Conservation (phyloP, 78 protist species). For the Emiliania huxleyi region DNA sequence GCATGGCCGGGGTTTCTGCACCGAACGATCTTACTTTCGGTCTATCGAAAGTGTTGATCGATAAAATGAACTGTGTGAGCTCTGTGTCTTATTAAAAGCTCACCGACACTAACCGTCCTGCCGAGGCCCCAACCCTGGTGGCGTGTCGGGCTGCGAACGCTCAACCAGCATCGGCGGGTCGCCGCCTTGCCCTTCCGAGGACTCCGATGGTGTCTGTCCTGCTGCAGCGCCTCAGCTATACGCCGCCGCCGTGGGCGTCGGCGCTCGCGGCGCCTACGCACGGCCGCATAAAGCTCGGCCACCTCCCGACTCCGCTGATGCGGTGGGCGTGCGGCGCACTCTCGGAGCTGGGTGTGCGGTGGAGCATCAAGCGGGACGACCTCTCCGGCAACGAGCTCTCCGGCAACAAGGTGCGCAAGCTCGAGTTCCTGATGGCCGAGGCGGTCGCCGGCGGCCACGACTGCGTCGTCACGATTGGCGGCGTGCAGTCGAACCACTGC, state of each 20-base stretch:
- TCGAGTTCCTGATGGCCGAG: slow-evolving; percentile 33
- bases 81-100: too few relatives aligned
- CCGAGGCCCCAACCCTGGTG: too few relatives aligned
- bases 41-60: too few relatives aligned
- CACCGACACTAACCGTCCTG: too few relatives aligned
- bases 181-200: too few relatives aligned
- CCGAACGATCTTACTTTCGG: too few relatives aligned
- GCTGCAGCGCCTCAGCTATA: neutral
- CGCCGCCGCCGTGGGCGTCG: slow-evolving; percentile 6
- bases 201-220: too few relatives aligned
- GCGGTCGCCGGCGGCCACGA: neutral
- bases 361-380: slow-evolving; percentile 30
- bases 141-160: too few relatives aligned
- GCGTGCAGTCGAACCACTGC: slow-evolving; percentile 35
- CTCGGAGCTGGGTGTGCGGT: neutral
- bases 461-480: slow-evolving; percentile 22
- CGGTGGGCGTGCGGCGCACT: neutral
- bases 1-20: too few relatives aligned
- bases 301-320: neutral
- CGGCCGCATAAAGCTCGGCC: neutral
- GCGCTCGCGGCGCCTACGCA: neutral
- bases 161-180: too few relatives aligned
- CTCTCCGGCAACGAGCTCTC: neutral
- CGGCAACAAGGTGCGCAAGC: slow-evolving; percentile 44
- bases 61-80: too few relatives aligned